A percentile compares a stretch with the other conserved stretches of the same genome.
Evolutionary conservation across 805 yeast genomes (phyloP).

Genomic region (Cyberlindnera amylophila): DNA sequence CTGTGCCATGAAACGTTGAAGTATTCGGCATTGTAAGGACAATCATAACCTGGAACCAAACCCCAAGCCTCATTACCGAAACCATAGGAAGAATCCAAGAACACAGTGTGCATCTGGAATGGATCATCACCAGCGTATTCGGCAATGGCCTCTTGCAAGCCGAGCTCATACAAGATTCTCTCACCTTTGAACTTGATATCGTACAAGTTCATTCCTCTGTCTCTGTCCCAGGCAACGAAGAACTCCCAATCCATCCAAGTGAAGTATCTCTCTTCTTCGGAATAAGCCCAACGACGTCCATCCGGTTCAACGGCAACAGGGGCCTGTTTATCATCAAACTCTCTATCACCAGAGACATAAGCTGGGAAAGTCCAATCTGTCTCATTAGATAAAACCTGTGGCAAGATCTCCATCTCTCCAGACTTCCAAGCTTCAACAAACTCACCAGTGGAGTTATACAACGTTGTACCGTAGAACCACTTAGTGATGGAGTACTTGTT

Average conservation of each 20-base stretch:
- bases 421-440: slow-evolving; percentile 24
- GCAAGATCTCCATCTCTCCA: slow-evolving; percentile 19
- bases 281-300: slow-evolving; percentile 28
- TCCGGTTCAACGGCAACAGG: slow-evolving; percentile 27
- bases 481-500: slow-evolving; percentile 12
- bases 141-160: slow-evolving; percentile 30
- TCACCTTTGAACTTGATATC: slow-evolving; percentile 30
- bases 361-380: slow-evolving; percentile 14
- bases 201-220: slow-evolving; percentile 24
- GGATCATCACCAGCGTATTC: slow-evolving; percentile 32
- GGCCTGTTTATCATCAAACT: slow-evolving; percentile 23
- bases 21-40: slow-evolving; percentile 29
- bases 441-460: slow-evolving; percentile 24
- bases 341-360: slow-evolving; percentile 20
- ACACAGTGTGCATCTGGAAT: slow-evolving; percentile 26
- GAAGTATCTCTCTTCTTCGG: slow-evolving; percentile 27
- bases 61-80: slow-evolving; percentile 31
- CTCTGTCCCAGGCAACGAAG: slow-evolving; percentile 26
- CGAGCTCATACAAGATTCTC: slow-evolving; percentile 27
- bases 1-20: slow-evolving; percentile 28
- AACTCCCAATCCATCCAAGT: slow-evolving; percentile 32
- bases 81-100: slow-evolving; percentile 27
- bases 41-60: slow-evolving; percentile 28
- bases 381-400: slow-evolving; percentile 12
- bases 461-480: slow-evolving; percentile 24